Evolutionary conservation across 2,329 filamentous ascomycete species (phyloP), one percentile per base, ranked within the genome.

Genomic region (Aspergillus clavatus): DNA sequence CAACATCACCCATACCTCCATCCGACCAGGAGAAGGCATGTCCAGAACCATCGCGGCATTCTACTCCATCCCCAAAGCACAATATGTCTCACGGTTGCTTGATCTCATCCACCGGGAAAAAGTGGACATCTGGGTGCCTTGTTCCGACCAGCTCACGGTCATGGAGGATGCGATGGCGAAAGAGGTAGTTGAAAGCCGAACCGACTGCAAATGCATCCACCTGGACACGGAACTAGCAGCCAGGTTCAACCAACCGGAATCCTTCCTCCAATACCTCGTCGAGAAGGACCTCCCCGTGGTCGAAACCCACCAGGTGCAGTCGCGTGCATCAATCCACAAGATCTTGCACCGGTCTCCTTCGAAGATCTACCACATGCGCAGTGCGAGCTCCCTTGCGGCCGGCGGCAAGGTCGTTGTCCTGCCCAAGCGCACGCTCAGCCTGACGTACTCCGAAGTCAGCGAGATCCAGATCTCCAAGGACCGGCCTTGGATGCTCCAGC

Each of bases 51-150:
- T 89, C 1, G 61, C 69, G 8, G 65, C 56, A 2, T 87, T 84
- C 62, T 78, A 83, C 61, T 71, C 54, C 7, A 63, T 76, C 24
- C 69, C 60, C 24, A 69, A 59, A 51, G 69, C 73, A 14, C 64
- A 65, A 1, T 88, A 89, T 55, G 72, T 79, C 11, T 65, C 73
- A 11, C 68, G 70, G 0, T 62, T 89, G 3, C 61, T 86, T 1
- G 66, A 78, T 7, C 74, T 89, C 21, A 72, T 88, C 31, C 60
- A 72, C 5, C 61, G 67, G 0, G 83, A 89, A 51, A 71, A 74
- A 0, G 75, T 87, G 4, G 78, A 87, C 45, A 65, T 89, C 3
- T 90, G 86, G 85, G 79, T 89, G 3, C 82, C 80, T 16, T 87
- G 84, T 55, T 87, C 84, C 0, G 82, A 81, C n/a, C 80, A 85